These are phyloP conservation scores for Suhomyces terraborum DNA, from an alignment of 1,139 yeast species.

Conservation along the genomic window DNA sequence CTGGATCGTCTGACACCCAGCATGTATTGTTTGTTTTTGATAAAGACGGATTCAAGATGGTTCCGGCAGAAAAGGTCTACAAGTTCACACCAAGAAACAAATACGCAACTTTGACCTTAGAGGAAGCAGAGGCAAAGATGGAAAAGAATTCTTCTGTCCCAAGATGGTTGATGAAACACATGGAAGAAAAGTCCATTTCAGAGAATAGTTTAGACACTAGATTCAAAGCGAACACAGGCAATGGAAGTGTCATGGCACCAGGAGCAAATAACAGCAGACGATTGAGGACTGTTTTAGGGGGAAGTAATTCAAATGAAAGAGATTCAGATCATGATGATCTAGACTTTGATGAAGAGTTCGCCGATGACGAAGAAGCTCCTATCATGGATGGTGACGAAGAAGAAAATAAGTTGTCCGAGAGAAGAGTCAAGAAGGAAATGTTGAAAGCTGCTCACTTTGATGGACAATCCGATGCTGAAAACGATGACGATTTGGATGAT, in stretches of 20 bases:
- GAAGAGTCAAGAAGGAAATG: slow-evolving; percentile 88
- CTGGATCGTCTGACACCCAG: slow-evolving; percentile 79
- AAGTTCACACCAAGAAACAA: slow-evolving; percentile 90
- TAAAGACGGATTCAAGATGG: slow-evolving; percentile 86
- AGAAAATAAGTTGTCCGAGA: slow-evolving; percentile 87
- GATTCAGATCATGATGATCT: slow-evolving; percentile 89
- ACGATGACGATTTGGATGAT: slow-evolving; percentile 61
- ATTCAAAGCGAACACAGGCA: slow-evolving; percentile 32
- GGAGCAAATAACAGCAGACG: slow-evolving; percentile 27
- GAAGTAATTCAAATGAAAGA: slow-evolving; percentile 51
- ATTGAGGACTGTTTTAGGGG: slow-evolving; percentile 63
- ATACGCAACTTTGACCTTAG: slow-evolving; percentile 89
- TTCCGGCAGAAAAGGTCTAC: slow-evolving; percentile 93
- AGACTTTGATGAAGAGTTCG: slow-evolving; percentile 95
- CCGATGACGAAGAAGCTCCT: slow-evolving; percentile 98
- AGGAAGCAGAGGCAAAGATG: slow-evolving; percentile 96
- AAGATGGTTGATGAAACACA: slow-evolving; percentile 94
- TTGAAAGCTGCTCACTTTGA: slow-evolving; percentile 75
- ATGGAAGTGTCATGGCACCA: slow-evolving; percentile 11
- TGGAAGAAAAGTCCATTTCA: slow-evolving; percentile 61
- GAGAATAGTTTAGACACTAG: slow-evolving; percentile 50
- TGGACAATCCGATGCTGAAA: slow-evolving; percentile 61
- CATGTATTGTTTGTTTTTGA: slow-evolving; percentile 87
- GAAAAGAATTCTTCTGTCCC: slow-evolving; percentile 79
- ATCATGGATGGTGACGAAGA: slow-evolving; percentile 96